Conservation (phyloP, 306 rosid species). For the Neltuma alba region DNA sequence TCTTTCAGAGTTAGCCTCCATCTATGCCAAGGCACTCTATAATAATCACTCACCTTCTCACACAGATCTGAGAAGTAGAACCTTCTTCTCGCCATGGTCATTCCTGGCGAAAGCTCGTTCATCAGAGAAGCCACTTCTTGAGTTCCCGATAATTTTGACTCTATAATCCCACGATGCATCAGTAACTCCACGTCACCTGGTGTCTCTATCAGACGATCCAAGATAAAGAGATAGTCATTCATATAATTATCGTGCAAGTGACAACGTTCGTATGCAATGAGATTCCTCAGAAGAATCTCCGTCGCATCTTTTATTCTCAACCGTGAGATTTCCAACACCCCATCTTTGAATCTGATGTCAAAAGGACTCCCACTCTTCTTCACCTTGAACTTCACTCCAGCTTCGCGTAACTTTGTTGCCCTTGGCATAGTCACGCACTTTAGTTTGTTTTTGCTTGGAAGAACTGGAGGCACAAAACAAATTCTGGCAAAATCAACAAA, state of each 20-base stretch:
- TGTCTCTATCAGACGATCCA: conserved; percentile 29
- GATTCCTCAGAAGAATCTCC: conserved; percentile 18
- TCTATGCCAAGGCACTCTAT: background rate
- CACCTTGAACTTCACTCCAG: conserved; percentile 34
- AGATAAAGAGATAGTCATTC: conserved; percentile 33
- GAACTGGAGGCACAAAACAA: background rate
- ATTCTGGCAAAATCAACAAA: background rate
- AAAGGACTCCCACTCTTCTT: background rate
- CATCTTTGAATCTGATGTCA: conserved; percentile 27
- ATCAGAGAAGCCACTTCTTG: conserved; percentile 3
- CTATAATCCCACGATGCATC: conserved; percentile 31
- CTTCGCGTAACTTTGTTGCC: conserved; percentile 30
- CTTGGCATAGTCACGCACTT: background rate
- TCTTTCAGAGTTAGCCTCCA: conserved; percentile 1
- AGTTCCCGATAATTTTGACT: conserved; percentile 13
- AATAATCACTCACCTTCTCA: background rate
- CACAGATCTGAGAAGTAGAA: conserved; percentile 6
- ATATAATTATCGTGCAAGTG: background rate
- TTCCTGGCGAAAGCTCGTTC: conserved; percentile 14
- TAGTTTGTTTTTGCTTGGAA: background rate
- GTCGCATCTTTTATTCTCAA: background rate
- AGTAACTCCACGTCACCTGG: conserved; percentile 39
- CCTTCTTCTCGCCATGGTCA: background rate
- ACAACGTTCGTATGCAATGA: conserved; percentile 42
- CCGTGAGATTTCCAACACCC: conserved; percentile 36